Base-by-base conservation (phyloP, 1,284 basidiomycete species). In the Ceratobasidium papillatum region DNA sequence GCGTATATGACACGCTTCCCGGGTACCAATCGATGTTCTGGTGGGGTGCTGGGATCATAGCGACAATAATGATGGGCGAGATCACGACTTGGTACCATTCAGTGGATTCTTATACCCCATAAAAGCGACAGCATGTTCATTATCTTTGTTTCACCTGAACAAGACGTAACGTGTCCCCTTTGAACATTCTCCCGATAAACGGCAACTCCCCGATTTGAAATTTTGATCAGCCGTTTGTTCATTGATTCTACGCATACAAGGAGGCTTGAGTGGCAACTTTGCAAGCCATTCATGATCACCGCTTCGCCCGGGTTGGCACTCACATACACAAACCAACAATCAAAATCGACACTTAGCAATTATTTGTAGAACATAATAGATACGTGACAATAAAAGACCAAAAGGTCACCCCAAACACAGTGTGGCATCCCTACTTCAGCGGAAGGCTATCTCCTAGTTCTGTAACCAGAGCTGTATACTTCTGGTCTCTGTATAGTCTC, bases 1-100 rank as follows among this genome's bases (percentile, higher is more conserved):
- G 64, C 19, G 32, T 41, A 12, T 30, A 49, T 5, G 64, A 66
- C 14, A 66, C 64, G 30, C 64, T 66, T 1, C 22, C 14, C 0
- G 64, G 47, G n/a, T 66, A 66, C 64, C 64, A 66, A 27, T 52
- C 30, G 1, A 49, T 9, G 34, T n/a, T 66, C 5, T n/a, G 32
- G n/a, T 66, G 64, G 11, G 64, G 64, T 14, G 64, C 64, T 12
- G 64, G 30, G 14, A 66, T 38, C 64, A 66, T 66, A 49, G 9
- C 34, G 30, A 34, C 2, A 12, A 27, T 25, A 4, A 19, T 41
- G 59, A 34, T 32, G n/a, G 25, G 36, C 19, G 2, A 7, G 25
- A 22, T 14, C 38, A 17, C 17, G 34, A 30, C n/a, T 36, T 17
- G 9, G 19, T 36, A 34, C 58, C 34, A 43, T 22, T 19, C 22